A percentile compares a stretch with the other conserved stretches of the same genome.
Conservation (phyloP, 148 eudicot species). For the Rhododendron williamsianum region DNA sequence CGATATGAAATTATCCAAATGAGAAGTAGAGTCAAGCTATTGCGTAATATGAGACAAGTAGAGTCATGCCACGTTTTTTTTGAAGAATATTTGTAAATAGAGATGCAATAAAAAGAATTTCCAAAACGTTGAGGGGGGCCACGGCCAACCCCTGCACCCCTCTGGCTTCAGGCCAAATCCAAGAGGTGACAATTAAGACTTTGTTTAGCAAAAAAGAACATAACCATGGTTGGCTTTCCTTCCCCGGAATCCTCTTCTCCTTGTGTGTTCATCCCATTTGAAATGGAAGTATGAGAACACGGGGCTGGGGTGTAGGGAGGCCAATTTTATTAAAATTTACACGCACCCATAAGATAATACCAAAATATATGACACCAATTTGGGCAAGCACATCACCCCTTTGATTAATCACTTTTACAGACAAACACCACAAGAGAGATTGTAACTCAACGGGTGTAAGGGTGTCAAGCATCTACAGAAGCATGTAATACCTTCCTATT, state of each 20-base stretch:
- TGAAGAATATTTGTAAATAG: background rate
- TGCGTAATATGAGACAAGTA: background rate
- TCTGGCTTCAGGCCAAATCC: background rate
- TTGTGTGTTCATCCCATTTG: background rate
- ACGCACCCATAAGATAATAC: background rate
- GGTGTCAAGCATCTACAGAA: background rate
- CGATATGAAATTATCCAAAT: background rate
- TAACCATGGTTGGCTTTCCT: background rate
- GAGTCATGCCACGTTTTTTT: background rate
- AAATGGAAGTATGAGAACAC: background rate
- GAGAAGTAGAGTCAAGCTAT: background rate
- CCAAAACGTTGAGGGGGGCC: background rate
- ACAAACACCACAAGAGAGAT: background rate
- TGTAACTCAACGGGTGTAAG: background rate
- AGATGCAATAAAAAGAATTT: background rate
- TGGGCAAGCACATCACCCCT: background rate
- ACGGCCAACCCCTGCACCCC: background rate
- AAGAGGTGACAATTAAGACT: background rate
- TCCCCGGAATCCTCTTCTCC: background rate
- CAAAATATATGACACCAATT: background rate
- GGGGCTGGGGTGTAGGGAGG: background rate
- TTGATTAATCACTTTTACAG: background rate
- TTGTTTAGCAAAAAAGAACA: background rate
- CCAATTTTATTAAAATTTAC: background rate
- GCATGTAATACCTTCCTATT: conserved; percentile 45